These are phyloP conservation scores for Carpinus fangiana DNA, from an alignment of 306 rosid genomes.

Conservation along the genomic window DNA sequence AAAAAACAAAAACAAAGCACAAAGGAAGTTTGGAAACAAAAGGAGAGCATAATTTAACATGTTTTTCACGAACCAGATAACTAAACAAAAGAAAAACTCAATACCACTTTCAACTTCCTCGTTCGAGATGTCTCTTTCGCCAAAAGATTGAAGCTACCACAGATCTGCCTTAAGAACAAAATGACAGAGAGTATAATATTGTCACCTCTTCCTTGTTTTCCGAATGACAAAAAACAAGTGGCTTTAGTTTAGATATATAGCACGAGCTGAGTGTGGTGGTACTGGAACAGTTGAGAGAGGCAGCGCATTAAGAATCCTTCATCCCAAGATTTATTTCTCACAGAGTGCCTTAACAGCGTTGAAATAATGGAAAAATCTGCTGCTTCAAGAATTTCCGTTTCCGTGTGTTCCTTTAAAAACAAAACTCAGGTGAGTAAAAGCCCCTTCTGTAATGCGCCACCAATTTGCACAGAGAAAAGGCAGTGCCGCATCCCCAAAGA, in stretches of 20 bases:
- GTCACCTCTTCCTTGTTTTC: constrained; percentile 1
- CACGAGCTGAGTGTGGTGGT: neutral
- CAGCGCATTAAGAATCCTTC: constrained; percentile 23
- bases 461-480: constrained; percentile 48
- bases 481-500: constrained; percentile 51
- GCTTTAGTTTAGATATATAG: neutral
- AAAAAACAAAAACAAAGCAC: neutral
- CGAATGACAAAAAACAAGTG: neutral
- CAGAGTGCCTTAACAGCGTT: constrained; percentile 49
- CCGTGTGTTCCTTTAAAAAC: constrained; percentile 16
- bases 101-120: constrained; percentile 41
- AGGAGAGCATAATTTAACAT: constrained; percentile 8
- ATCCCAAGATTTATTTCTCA: constrained; percentile 17
- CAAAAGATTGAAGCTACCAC: constrained; percentile 27
- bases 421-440: constrained; percentile 24
- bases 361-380: constrained; percentile 26
- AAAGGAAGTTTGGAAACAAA: neutral
- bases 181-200: neutral
- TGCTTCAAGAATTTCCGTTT: constrained; percentile 24
- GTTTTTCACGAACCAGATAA: constrained; percentile 17
- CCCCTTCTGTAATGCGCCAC: constrained; percentile 61
- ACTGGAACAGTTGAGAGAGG: neutral
- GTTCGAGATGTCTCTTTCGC: constrained; percentile 50
- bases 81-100: constrained; percentile 7
- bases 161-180: constrained; percentile 34